Base-by-base conservation (phyloP, 768 basidiomycete genomes). In the Termitomyces sp. region DNA sequence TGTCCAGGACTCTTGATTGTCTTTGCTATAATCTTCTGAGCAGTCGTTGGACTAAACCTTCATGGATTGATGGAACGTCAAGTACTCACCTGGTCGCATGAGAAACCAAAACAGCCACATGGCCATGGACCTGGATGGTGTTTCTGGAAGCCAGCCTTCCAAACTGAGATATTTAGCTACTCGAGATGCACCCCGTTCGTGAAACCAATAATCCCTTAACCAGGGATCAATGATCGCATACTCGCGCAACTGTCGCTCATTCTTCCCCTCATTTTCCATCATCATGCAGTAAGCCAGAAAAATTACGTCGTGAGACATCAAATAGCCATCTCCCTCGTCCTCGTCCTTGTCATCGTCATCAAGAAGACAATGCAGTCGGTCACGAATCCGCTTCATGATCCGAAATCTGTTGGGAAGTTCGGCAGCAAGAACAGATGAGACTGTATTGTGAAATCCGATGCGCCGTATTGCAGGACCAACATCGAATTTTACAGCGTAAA, bases 21-120 rank as follows among this genome's bases (percentile, higher is more conserved):
- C 72, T n/a, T 68, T 71, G 37, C 66, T 63, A 64, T 83, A 82
- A 6, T 81, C 79, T 55, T 76, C 87, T 89, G 55, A 50, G 27
- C 6, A 44, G 42, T 27, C 27, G 18, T 57, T 20, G 39, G 39
- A 16, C 15, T 16, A 11, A 16, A n/a, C 18, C 20, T 31, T 11
- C 18, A 6, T 39, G 13, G 22, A 30, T 27, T 15, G 20, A n/a
- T 31, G 48, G 12, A 24, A 20, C 22, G 5, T 6, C n/a, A 58
- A 30, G 33, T 33, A 72, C 85, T 63, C 62, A 87, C 89, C 81
- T 59, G 82, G 80, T 24, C 75, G 76, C 16, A 91, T 68, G 39
- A 91, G 71, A 63, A 89, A 83, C 89, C 89, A 93, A 65, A 89
- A 82, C 18, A 92, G 66, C 90, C 89, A 93, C 82, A 91, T 87